Evolutionary conservation across 257 asterid species (phyloP).

Genomic region (Haberlea rhodopensis): DNA sequence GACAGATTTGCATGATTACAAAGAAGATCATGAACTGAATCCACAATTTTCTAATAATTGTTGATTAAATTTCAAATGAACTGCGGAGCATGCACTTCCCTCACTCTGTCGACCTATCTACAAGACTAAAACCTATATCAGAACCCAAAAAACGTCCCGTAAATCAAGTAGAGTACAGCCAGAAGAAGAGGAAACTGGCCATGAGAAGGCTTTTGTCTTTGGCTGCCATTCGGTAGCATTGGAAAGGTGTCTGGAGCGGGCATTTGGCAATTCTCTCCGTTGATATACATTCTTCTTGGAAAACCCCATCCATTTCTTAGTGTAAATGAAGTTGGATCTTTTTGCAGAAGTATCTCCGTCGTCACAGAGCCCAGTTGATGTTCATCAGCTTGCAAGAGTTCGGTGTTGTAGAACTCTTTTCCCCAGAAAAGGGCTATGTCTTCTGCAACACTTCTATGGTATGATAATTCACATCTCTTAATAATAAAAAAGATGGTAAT

Average conservation of each 20-base stretch:
- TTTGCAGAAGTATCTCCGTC: conserved; percentile 55
- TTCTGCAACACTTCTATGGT: conserved; percentile 37
- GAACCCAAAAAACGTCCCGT: conserved; percentile 15
- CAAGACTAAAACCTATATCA: neutral
- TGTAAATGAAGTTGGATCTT: conserved; percentile 51
- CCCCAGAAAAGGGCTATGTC: conserved; percentile 75
- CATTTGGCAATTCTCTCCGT: conserved; percentile 72
- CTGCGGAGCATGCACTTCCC: neutral
- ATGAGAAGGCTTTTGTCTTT: conserved; percentile 10
- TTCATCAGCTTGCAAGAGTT: conserved; percentile 43
- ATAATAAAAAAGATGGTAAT: too few species aligned
- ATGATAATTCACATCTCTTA: neutral
- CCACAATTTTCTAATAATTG: neutral
- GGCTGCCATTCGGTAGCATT: conserved; percentile 49
- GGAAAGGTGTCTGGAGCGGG: conserved; percentile 67
- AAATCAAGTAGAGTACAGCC: conserved; percentile 30
- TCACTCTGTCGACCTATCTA: neutral
- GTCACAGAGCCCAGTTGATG: conserved; percentile 50
- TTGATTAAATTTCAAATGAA: neutral
- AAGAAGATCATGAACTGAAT: neutral
- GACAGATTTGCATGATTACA: neutral
- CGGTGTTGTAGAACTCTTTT: conserved; percentile 39
- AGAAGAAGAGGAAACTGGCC: conserved; percentile 10
- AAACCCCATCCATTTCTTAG: conserved; percentile 69
- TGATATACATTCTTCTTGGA: conserved; percentile 64